Evolutionary conservation across 495 filamentous ascomycete species (phyloP).

Genomic region (Lophium mytilinum): DNA sequence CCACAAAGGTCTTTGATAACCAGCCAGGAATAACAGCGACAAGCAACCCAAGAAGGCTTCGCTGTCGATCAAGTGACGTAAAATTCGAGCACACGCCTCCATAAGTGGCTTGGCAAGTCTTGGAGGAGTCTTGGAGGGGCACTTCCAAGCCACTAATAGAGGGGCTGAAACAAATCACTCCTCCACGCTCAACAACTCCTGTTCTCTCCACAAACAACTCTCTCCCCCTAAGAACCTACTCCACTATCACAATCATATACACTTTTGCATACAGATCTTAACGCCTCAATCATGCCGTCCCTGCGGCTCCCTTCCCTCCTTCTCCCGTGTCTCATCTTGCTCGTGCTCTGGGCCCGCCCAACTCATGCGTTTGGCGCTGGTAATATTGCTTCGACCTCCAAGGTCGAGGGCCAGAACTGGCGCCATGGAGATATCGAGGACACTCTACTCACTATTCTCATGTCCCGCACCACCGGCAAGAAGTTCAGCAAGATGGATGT

Average conservation of each 20-base stretch:
- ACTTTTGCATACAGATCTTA: not conserved
- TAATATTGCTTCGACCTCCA: slow-evolving; percentile 68
- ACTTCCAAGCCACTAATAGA: no score
- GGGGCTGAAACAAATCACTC: no score
- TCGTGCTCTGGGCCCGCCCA: slow-evolving; percentile 54
- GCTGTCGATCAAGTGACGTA: no score
- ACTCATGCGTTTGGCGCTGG: slow-evolving; percentile 79
- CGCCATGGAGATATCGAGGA: slow-evolving; percentile 97
- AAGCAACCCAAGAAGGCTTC: no score
- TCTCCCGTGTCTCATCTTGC: slow-evolving; percentile 46
- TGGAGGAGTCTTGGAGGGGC: no score
- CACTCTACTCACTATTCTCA: slow-evolving; percentile 62
- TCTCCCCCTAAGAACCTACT: not conserved
- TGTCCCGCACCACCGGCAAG: slow-evolving; percentile 72
- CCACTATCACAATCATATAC: not conserved
- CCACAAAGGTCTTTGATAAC: no score
- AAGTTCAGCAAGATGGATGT: slow-evolving; percentile 85
- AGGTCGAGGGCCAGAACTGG: slow-evolving; percentile 80
- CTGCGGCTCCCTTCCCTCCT: slow-evolving; percentile 20
- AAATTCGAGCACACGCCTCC: no score
- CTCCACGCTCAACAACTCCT: not conserved
- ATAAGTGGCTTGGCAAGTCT: no score
- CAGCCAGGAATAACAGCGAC: no score
- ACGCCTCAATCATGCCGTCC: slow-evolving; percentile 14
- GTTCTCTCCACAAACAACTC: not conserved